phyloP scores from a whole-genome alignment of 2,329 filamentous ascomycete genomes.

The Ophiostoma pallidulum region DNA sequence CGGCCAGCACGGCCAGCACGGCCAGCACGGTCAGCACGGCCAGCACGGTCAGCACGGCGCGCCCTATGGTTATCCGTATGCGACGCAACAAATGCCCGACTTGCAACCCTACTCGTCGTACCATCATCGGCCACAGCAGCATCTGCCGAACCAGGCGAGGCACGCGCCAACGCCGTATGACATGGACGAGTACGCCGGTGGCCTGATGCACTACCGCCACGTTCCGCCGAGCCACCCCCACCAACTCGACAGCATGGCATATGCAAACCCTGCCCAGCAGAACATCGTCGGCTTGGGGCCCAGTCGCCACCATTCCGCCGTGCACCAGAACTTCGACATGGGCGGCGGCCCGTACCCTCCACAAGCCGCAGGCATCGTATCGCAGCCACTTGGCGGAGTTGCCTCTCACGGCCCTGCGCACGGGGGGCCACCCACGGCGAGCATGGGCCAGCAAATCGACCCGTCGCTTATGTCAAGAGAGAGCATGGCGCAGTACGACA shows the following conservation, averaged over 20 bases:
- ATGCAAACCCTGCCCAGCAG: slow-evolving; percentile 1
- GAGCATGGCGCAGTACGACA: slow-evolving; percentile 13
- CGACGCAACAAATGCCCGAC: slow-evolving; percentile 9
- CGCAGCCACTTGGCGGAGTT: background rate
- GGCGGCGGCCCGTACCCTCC: slow-evolving; percentile 1
- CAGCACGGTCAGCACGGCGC: slow-evolving; percentile 18
- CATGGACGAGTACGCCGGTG: slow-evolving; percentile 20
- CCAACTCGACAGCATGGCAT: slow-evolving; percentile 5
- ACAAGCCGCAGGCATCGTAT: background rate
- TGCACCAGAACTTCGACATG: background rate
- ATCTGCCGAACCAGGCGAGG: slow-evolving; percentile 28
- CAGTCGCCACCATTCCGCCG: background rate
- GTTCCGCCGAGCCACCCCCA: slow-evolving; percentile 15
- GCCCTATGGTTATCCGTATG: slow-evolving; percentile 13
- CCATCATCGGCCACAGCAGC: slow-evolving; percentile 24
- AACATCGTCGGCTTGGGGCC: background rate
- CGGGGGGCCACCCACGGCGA: background rate
- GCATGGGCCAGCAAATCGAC: slow-evolving; percentile 22
- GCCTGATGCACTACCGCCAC: slow-evolving; percentile 28
- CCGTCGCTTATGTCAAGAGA: slow-evolving; percentile 20
- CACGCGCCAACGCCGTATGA: slow-evolving; percentile 31
- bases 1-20: too few species aligned
- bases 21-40: too few species aligned
- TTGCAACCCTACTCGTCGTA: slow-evolving; percentile 7
- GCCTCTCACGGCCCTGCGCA: background rate